Conservation (phyloP, 805 yeast genomes). For the Candida nemodendra region DNA sequence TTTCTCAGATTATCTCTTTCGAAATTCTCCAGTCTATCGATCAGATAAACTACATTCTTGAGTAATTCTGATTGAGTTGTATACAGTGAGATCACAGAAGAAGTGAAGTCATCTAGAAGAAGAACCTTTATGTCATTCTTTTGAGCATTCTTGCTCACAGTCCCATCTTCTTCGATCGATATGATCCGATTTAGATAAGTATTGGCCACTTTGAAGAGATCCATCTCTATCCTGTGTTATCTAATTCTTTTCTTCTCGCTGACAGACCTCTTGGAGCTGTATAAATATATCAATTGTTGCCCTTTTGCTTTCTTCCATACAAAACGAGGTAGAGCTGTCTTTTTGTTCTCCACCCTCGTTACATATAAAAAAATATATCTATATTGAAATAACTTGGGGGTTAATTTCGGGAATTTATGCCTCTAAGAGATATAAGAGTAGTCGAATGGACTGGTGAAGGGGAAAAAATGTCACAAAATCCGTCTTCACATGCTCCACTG, state of each 20-base stretch:
- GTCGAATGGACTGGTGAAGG: not conserved
- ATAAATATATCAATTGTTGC: too few relatives aligned
- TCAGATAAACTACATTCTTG: conserved; percentile 78
- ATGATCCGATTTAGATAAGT: conserved; percentile 41
- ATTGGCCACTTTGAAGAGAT: conserved; percentile 46
- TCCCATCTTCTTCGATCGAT: conserved; percentile 15
- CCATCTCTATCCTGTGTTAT: too few relatives aligned
- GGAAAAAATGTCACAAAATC: conserved; percentile 13
- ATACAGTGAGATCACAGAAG: conserved; percentile 81
- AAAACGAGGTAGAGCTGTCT: too few relatives aligned
- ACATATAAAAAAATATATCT: too few relatives aligned
- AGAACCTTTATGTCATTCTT: conserved; percentile 60
- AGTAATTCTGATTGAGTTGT: conserved; percentile 84
- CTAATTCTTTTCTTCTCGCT: too few relatives aligned
- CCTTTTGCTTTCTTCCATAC: too few relatives aligned
- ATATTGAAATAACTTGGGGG: too few relatives aligned
- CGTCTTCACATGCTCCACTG: conserved; percentile 9
- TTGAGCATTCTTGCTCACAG: conserved; percentile 21
- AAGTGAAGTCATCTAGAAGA: conserved; percentile 75
- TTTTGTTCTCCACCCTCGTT: too few relatives aligned
- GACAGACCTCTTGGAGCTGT: too few relatives aligned
- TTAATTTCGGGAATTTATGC: conserved; percentile 1
- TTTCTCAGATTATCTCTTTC: conserved; percentile 71
- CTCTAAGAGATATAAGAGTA: not conserved
- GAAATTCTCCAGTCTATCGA: conserved; percentile 64